Evolutionary conservation across 169 alveolate genomes (phyloP).

Genomic region (Perkinsus marinus): DNA sequence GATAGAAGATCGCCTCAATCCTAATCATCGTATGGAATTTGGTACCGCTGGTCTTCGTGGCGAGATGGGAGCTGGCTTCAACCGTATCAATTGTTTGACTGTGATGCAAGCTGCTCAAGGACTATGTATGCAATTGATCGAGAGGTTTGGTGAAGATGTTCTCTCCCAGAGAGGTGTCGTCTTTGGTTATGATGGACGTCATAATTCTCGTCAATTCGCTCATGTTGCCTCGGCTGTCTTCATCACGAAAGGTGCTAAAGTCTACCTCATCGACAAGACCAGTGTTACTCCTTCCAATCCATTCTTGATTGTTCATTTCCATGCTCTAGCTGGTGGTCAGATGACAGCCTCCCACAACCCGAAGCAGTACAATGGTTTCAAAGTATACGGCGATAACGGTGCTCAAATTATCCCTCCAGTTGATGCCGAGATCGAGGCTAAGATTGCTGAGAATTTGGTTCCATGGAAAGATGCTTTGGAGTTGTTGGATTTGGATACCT

Average conservation of each 20-base stretch:
- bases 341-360: constrained; percentile 55
- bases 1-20: no score
- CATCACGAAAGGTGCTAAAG: constrained; percentile 36
- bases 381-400: constrained; percentile 46
- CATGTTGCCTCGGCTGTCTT: constrained; percentile 49
- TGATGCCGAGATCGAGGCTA: constrained; percentile 24
- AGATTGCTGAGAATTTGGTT: constrained; percentile 31
- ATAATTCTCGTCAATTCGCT: constrained; percentile 46
- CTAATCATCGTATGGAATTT: constrained; percentile 11
- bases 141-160: constrained; percentile 26
- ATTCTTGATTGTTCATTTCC: constrained; percentile 30
- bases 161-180: constrained; percentile 42
- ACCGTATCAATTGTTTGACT: constrained; percentile 47
- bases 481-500: constrained; percentile 22
- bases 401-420: constrained; percentile 42
- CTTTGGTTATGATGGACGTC: constrained; percentile 50
- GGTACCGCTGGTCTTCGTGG: constrained; percentile 50
- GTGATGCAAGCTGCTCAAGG: constrained; percentile 51
- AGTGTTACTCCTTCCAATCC: constrained; percentile 49
- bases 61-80: constrained; percentile 44
- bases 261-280: constrained; percentile 31
- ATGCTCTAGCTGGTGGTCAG: constrained; percentile 43
- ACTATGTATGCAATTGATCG: constrained; percentile 31
- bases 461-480: constrained; percentile 29
- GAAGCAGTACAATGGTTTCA: constrained; percentile 44